phyloP scores from a whole-genome alignment of 371 early-diverging fungal genomes.

The Chytridium lagenaria region DNA sequence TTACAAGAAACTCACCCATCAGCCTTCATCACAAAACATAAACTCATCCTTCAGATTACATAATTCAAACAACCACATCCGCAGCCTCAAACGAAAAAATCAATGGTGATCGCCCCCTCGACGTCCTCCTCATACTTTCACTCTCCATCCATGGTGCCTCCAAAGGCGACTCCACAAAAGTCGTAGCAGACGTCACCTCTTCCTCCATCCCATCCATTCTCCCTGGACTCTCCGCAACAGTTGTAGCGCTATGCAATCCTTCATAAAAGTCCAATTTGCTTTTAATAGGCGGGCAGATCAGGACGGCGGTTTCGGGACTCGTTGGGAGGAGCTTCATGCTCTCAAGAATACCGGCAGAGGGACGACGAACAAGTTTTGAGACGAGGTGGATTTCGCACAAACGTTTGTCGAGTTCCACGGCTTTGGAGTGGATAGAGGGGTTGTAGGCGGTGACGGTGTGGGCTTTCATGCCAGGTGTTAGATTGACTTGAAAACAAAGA shows the following conservation, averaged over 20 bases:
- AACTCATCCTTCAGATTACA: not conserved
- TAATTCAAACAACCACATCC: not conserved
- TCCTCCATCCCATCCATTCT: not conserved
- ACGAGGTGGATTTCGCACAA: slow-evolving; percentile 21
- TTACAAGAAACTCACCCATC: too few relatives aligned
- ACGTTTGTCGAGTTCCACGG: slow-evolving; percentile 16
- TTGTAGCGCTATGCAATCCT: not conserved
- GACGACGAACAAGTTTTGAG: slow-evolving; percentile 12
- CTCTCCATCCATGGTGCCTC: not conserved
- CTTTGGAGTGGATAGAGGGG: slow-evolving; percentile 19
- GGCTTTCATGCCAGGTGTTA: not conserved
- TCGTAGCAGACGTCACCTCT: not conserved
- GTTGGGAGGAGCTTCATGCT: slow-evolving; percentile 13
- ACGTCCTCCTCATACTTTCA: not conserved
- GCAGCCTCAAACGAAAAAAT: not conserved
- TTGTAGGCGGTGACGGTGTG: slow-evolving; percentile 19
- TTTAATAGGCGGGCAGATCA: slow-evolving; percentile 10
- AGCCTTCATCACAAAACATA: too few relatives aligned
- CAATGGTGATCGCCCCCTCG: not conserved
- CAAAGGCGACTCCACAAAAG: not conserved
- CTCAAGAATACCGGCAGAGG: slow-evolving; percentile 16
- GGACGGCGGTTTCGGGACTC: not conserved
- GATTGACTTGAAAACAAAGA: not conserved
- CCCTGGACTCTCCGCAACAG: not conserved
- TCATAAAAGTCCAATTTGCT: slow-evolving; percentile 6